A percentile compares a stretch with the other conserved stretches of the same genome.
phyloP scores from a whole-genome alignment of 805 yeast species.

The Schwanniomyces sp. region DNA sequence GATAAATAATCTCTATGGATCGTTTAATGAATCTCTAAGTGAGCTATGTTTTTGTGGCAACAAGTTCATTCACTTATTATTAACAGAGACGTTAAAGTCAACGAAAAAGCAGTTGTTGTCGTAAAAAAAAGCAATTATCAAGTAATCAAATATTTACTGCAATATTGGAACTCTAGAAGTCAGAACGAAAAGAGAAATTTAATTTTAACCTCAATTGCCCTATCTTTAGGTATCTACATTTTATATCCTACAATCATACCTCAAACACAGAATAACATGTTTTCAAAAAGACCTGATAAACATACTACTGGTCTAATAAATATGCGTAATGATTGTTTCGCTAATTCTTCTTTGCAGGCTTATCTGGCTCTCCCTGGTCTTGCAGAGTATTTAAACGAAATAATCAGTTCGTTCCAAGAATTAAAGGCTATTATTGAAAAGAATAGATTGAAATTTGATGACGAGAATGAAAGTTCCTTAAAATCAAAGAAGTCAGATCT shows the following conservation, averaged over 20 bases:
- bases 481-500: conserved; percentile 18
- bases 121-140: background rate
- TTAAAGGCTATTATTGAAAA: conserved; percentile 17
- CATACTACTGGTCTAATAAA: conserved; percentile 82
- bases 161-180: conserved; percentile 8
- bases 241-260: conserved; percentile 6
- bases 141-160: conserved; percentile 1
- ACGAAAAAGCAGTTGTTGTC: background rate
- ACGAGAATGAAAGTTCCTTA: background rate
- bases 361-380: conserved; percentile 61
- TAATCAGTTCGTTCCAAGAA: conserved; percentile 28
- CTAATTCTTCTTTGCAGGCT: conserved; percentile 85
- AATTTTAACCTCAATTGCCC: conserved; percentile 9
- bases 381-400: conserved; percentile 52
- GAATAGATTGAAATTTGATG: conserved; percentile 14
- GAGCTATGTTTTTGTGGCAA: conserved; percentile 9
- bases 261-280: conserved; percentile 23
- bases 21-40: background rate
- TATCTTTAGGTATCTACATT: conserved; percentile 14
- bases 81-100: conserved; percentile 6
- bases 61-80: conserved; percentile 13
- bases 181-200: conserved; percentile 9
- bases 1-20: background rate
- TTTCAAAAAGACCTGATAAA: conserved; percentile 62
- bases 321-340: conserved; percentile 86